Evolutionary conservation across 1,284 basidiomycete genomes (phyloP).

Genomic region (Thecaphora frezii): DNA sequence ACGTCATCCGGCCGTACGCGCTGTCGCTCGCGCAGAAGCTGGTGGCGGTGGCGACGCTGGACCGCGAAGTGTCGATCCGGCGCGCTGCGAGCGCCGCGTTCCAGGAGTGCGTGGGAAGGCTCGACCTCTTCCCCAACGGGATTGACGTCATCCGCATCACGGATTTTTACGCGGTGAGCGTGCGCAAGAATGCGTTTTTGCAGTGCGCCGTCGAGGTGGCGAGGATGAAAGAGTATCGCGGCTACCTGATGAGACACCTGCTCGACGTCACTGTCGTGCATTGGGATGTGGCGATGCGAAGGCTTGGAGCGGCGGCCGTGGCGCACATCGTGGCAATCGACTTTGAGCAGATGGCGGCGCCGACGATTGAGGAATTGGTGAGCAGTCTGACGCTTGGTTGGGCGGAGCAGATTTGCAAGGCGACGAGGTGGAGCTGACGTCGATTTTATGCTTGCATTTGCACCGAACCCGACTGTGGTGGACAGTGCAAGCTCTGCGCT

Average conservation of each 20-base stretch:
- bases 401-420: background rate
- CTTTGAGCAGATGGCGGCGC: background rate
- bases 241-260: slow-evolving; percentile 73
- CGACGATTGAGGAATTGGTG: slow-evolving; percentile 1
- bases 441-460: background rate
- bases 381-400: background rate
- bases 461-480: background rate
- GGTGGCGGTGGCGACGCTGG: slow-evolving; percentile 78
- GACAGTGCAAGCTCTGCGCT: slow-evolving; percentile 62
- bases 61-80: slow-evolving; percentile 92
- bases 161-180: slow-evolving; percentile 91
- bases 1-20: slow-evolving; percentile 69
- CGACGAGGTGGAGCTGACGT: too few relatives aligned
- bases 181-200: slow-evolving; percentile 80
- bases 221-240: slow-evolving; percentile 76
- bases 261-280: slow-evolving; percentile 76
- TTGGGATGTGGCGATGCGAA: slow-evolving; percentile 83
- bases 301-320: slow-evolving; percentile 77
- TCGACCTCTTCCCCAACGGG: slow-evolving; percentile 80
- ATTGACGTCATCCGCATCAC: slow-evolving; percentile 88
- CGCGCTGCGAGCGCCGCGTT: slow-evolving; percentile 95
- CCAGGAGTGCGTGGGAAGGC: slow-evolving; percentile 92
- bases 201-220: slow-evolving; percentile 82
- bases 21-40: slow-evolving; percentile 67
- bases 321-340: slow-evolving; percentile 66